These are phyloP conservation scores for Ophioceras dolichostomum DNA, from an alignment of 2,329 filamentous ascomycete genomes.

Conservation along the genomic window DNA sequence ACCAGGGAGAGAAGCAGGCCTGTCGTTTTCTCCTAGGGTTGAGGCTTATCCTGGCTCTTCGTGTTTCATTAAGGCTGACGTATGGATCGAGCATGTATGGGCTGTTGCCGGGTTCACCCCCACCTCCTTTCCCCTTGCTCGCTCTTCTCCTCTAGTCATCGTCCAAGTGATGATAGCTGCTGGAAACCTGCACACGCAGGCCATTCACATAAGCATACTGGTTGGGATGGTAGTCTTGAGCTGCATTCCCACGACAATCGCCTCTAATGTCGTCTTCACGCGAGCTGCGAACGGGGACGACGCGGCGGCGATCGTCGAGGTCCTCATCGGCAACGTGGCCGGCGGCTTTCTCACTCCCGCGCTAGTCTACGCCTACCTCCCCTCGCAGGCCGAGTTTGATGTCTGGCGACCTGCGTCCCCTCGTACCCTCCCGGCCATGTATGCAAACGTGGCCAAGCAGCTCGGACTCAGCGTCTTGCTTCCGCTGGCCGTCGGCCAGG, in stretches of 20 bases:
- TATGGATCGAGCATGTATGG: no score
- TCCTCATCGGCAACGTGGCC: constrained; percentile 56
- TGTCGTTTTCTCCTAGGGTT: no score
- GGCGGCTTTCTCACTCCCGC: constrained; percentile 57
- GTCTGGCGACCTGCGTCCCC: constrained; percentile 40
- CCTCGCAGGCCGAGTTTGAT: constrained; percentile 34
- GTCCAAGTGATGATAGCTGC: constrained; percentile 34
- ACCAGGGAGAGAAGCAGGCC: no score
- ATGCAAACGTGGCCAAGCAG: constrained; percentile 54
- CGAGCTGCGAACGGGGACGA: constrained; percentile 55
- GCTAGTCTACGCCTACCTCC: constrained; percentile 49
- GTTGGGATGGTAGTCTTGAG: constrained; percentile 55
- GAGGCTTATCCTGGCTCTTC: no score
- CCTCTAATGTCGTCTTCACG: constrained; percentile 65
- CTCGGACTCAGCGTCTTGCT: constrained; percentile 55
- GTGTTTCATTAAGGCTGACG: no score
- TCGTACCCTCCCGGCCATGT: constrained; percentile 46
- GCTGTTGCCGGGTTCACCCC: no score
- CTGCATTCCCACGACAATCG: constrained; percentile 61
- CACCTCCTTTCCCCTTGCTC: no score
- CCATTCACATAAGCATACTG: constrained; percentile 51
- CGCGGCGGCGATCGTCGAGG: constrained; percentile 53
- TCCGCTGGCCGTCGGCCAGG: constrained; percentile 50
- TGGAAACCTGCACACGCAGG: constrained; percentile 33
- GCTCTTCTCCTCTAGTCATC: no score